Percentiles rank a stretch among this genome's conserved stretches.
phyloP scores from a whole-genome alignment of 2,329 filamentous ascomycete genomes.

The Harringtonia lauricola region DNA sequence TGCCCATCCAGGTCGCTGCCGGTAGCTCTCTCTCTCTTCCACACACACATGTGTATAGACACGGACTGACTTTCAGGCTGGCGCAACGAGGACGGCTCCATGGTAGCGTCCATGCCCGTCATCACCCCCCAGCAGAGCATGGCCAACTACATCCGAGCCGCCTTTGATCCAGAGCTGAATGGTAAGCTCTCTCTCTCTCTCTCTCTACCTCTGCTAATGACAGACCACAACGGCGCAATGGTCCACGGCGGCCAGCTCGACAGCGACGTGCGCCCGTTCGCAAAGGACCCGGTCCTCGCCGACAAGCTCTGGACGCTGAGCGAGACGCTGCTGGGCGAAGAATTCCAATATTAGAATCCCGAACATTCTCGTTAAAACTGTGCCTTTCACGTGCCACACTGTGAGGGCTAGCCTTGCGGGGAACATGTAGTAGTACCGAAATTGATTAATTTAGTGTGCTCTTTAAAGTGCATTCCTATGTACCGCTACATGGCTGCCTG shows the following conservation, averaged over 20 bases:
- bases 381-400: neutral
- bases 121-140: conserved; percentile 18
- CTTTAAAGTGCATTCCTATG: no score
- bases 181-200: neutral
- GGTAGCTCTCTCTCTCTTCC: no score
- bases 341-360: conserved; percentile 15
- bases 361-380: no score
- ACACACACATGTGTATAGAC: neutral
- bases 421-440: no score
- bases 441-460: no score
- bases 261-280: conserved; percentile 18
- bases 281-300: conserved; percentile 16
- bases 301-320: conserved; percentile 30
- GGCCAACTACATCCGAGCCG: conserved; percentile 24
- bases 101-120: conserved; percentile 11
- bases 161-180: conserved; percentile 24
- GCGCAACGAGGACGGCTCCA: conserved; percentile 13
- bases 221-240: conserved; percentile 3
- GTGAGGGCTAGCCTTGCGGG: neutral
- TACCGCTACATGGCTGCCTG: neutral
- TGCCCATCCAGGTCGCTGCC: neutral
- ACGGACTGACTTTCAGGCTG: conserved; percentile 11
- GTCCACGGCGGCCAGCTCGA: conserved; percentile 2
- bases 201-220: no score
- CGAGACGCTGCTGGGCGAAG: conserved; percentile 28